Conservation (phyloP, 2,329 filamentous ascomycete species). For the Cyclaneusma minus region DNA sequence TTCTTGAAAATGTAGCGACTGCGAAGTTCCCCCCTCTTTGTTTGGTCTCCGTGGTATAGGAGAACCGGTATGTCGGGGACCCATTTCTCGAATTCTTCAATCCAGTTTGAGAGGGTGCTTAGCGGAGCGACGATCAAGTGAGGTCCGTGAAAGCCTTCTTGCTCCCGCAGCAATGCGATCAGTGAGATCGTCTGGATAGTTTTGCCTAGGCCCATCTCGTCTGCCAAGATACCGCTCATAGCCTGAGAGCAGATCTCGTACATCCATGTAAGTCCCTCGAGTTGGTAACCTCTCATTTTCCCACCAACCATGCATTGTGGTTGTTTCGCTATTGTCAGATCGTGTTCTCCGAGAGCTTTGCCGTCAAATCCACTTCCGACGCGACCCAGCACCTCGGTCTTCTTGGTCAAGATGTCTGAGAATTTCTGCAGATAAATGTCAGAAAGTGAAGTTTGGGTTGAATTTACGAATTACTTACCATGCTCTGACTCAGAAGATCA, state of each 20-base stretch:
- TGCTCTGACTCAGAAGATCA: constrained; percentile 40
- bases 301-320: constrained; percentile 75
- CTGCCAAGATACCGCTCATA: constrained; percentile 43
- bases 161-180: constrained; percentile 67
- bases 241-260: constrained; percentile 47
- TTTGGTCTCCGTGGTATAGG: constrained; percentile 76
- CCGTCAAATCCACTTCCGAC: constrained; percentile 46
- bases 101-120: constrained; percentile 90
- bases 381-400: constrained; percentile 45
- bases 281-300: constrained; percentile 83
- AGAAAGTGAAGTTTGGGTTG: background rate
- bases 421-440: constrained; percentile 25
- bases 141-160: constrained; percentile 68
- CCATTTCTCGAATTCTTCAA: constrained; percentile 86
- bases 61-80: constrained; percentile 76
- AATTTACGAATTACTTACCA: constrained; percentile 8
- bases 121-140: constrained; percentile 83
- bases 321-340: constrained; percentile 69
- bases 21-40: constrained; percentile 63
- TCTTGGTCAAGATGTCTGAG: constrained; percentile 45
- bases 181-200: constrained; percentile 35
- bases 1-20: constrained; percentile 53
- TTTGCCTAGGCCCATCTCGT: constrained; percentile 48
- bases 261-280: constrained; percentile 93
- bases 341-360: constrained; percentile 42